These are phyloP conservation scores for Myriosclerotinia duriaeana DNA, from an alignment of 2,329 filamentous ascomycete species.

Conservation along the genomic window DNA sequence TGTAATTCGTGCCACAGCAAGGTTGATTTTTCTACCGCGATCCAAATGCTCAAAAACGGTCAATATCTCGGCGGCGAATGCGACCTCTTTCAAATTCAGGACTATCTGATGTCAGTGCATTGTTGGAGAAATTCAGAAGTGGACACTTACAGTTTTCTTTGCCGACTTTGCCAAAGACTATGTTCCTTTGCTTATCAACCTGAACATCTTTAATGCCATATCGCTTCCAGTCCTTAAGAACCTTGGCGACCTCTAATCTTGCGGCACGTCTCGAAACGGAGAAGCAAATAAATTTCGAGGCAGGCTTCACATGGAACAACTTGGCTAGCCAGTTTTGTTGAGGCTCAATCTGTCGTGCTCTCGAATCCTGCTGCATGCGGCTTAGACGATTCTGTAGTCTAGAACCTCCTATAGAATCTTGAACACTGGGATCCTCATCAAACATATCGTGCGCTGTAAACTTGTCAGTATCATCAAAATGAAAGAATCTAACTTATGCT, in stretches of 20 bases:
- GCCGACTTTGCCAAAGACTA: slow-evolving; percentile 76
- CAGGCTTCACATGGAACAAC: slow-evolving; percentile 86
- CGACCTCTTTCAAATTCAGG: slow-evolving; percentile 80
- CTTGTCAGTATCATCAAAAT: not conserved
- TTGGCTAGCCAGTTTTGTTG: slow-evolving; percentile 86
- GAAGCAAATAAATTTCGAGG: slow-evolving; percentile 72
- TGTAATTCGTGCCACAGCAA: slow-evolving; percentile 81
- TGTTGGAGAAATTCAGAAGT: not conserved
- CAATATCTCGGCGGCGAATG: slow-evolving; percentile 84
- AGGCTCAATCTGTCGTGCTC: slow-evolving; percentile 55
- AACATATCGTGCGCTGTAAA: slow-evolving; percentile 33
- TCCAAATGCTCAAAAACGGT: slow-evolving; percentile 60
- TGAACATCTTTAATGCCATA: slow-evolving; percentile 77
- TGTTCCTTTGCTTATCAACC: slow-evolving; percentile 74
- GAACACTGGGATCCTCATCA: slow-evolving; percentile 34
- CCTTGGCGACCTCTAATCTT: slow-evolving; percentile 71
- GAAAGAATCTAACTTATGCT: slow-evolving; percentile 22
- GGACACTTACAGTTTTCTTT: slow-evolving; percentile 70
- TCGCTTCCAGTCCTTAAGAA: slow-evolving; percentile 61
- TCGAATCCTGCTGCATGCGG: not conserved
- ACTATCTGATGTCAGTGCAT: slow-evolving; percentile 49
- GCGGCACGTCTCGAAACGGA: slow-evolving; percentile 68
- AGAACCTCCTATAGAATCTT: slow-evolving; percentile 33
- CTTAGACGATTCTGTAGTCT: slow-evolving; percentile 29
- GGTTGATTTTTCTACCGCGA: slow-evolving; percentile 71